Evolutionary conservation across 2,329 filamentous ascomycete genomes (phyloP).

Genomic region (Fusarium sp.): DNA sequence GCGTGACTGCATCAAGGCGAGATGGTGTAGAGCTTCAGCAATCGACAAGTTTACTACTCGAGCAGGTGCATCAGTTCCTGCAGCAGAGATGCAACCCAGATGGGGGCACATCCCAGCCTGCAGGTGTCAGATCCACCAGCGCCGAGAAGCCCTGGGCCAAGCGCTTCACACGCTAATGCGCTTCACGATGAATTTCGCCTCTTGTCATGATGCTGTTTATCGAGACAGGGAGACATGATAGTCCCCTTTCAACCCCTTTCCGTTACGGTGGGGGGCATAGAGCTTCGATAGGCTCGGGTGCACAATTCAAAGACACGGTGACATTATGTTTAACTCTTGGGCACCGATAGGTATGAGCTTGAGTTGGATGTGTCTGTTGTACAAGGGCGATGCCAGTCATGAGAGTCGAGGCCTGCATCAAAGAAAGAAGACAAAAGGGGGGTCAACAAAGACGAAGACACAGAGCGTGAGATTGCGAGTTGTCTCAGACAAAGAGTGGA

Average conservation of each 20-base stretch:
- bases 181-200: conserved; percentile 24
- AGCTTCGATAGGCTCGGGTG: conserved; percentile 26
- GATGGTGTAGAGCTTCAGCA: conserved; percentile 38
- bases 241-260: conserved; percentile 17
- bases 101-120: conserved; percentile 29
- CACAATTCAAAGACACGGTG: conserved; percentile 10
- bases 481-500: conserved; percentile 28
- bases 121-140: conserved; percentile 40
- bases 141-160: conserved; percentile 25
- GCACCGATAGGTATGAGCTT: conserved; percentile 29
- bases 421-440: conserved; percentile 12
- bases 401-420: conserved; percentile 14
- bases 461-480: conserved; percentile 3
- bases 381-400: conserved; percentile 37
- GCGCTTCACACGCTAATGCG: conserved; percentile 28
- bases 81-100: conserved; percentile 37
- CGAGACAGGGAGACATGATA: conserved; percentile 14
- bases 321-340: conserved; percentile 22
- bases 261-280: conserved; percentile 8
- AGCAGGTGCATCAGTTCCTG: conserved; percentile 37
- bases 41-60: conserved; percentile 21
- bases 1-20: conserved; percentile 23
- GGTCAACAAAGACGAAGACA: conserved; percentile 14
- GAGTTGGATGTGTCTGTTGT: conserved; percentile 3
- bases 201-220: conserved; percentile 21